Evolutionary conservation across 768 basidiomycete genomes (phyloP).

Genomic region (Suillus weaverae): DNA sequence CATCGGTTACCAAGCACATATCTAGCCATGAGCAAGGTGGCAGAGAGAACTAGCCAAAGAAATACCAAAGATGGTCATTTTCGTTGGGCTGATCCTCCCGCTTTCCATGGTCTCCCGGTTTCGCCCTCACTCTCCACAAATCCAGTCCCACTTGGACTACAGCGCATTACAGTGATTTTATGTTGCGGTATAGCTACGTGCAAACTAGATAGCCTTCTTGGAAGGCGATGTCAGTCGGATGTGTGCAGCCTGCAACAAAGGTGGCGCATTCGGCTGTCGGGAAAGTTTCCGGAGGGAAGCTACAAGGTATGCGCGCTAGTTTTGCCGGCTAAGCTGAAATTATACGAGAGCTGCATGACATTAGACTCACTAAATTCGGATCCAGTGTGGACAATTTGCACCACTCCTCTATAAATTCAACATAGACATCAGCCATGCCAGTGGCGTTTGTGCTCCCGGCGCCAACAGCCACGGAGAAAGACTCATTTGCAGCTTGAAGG

Average conservation of each 20-base stretch:
- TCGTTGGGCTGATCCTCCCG: not conserved
- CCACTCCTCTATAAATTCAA: constrained; percentile 50
- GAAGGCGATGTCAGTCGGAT: constrained; percentile 32
- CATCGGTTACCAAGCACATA: not conserved
- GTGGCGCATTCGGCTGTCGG: constrained; percentile 16
- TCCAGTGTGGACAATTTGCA: constrained; percentile 36
- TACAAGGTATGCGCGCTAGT: constrained; percentile 45
- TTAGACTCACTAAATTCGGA: constrained; percentile 30
- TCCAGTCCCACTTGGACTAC: not conserved
- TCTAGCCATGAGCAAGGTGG: not conserved
- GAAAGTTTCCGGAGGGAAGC: constrained; percentile 42
- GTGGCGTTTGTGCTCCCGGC: constrained; percentile 21
- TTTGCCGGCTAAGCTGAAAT: constrained; percentile 38
- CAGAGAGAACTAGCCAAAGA: not conserved
- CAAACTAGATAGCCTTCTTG: constrained; percentile 38
- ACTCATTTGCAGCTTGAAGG: constrained; percentile 31
- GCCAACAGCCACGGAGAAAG: constrained; percentile 29
- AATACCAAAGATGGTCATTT: not conserved
- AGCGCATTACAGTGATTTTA: not conserved
- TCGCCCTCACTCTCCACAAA: not conserved
- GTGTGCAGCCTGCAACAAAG: constrained; percentile 38
- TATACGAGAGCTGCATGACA: constrained; percentile 15
- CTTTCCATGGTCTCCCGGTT: not conserved
- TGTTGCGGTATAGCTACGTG: constrained; percentile 22
- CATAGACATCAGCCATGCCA: constrained; percentile 38